These are phyloP conservation scores for Bryoglossum gracile DNA, from an alignment of 495 filamentous ascomycete genomes.

Conservation along the genomic window DNA sequence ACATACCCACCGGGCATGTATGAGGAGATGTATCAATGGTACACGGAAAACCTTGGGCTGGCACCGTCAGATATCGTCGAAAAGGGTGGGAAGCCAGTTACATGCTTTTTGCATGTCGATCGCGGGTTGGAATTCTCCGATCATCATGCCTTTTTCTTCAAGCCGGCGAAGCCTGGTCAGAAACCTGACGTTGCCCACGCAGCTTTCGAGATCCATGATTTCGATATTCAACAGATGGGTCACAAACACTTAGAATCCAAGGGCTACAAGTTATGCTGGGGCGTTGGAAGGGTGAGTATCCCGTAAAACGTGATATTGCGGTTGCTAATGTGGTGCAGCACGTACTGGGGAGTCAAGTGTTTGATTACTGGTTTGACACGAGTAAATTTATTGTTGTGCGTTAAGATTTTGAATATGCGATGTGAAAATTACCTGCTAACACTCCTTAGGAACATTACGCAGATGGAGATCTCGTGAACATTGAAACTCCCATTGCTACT, in stretches of 20 bases:
- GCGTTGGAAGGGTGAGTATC: neutral
- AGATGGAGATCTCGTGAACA: neutral
- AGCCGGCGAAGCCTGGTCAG: too few relatives aligned
- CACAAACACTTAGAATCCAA: neutral
- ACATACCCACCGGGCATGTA: neutral
- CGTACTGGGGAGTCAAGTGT: neutral
- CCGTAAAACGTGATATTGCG: neutral
- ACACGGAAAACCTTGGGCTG: neutral
- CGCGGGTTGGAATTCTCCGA: neutral
- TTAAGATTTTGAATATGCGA: neutral
- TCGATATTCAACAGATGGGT: neutral
- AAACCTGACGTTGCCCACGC: neutral
- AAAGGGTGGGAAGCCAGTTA: neutral
- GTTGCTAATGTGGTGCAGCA: neutral
- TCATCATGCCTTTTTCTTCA: too few relatives aligned
- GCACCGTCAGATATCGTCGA: neutral
- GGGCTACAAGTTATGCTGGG: neutral
- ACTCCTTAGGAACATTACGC: slow-evolving; percentile 1
- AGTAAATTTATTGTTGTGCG: neutral
- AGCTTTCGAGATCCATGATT: neutral
- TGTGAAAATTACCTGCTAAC: neutral
- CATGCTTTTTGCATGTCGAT: neutral
- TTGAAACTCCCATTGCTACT: neutral
- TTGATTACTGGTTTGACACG: neutral
- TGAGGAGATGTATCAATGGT: neutral